A percentile compares a stretch with the other conserved stretches of the same genome.
These are phyloP conservation scores for Lichtheimia corymbifera DNA, from an alignment of 371 early-diverging fungal genomes.

Conservation along the genomic window DNA sequence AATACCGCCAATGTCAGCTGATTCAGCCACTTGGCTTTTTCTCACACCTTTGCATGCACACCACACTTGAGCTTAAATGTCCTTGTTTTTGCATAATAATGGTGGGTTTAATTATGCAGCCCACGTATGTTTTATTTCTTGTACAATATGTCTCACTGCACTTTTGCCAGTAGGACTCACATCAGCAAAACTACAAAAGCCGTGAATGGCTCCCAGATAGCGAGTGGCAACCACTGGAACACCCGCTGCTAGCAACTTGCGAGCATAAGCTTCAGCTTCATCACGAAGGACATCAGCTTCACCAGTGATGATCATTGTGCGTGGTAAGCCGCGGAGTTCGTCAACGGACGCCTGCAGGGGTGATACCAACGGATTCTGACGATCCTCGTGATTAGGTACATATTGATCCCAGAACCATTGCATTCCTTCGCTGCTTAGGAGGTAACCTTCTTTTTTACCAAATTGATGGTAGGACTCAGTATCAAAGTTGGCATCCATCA, in stretches of 20 bases:
- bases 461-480: conserved; percentile 23
- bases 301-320: conserved; percentile 31
- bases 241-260: conserved; percentile 26
- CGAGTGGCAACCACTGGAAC: conserved; percentile 21
- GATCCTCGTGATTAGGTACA: conserved; percentile 11
- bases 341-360: conserved; percentile 26
- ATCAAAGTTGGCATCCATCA: conserved; percentile 17
- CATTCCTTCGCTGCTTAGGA: conserved; percentile 21
- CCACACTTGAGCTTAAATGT: too few species aligned
- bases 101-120: too few species aligned
- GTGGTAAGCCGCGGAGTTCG: conserved; percentile 28
- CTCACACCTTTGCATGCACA: too few species aligned
- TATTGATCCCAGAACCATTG: conserved; percentile 34
- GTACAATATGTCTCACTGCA: too few species aligned
- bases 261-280: conserved; percentile 36
- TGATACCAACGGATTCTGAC: conserved; percentile 12
- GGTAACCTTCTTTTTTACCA: conserved; percentile 9
- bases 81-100: too few species aligned
- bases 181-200: conserved; percentile 1
- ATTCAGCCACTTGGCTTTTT: too few species aligned
- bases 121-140: too few species aligned
- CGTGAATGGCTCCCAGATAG: conserved; percentile 16
- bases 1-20: too few species aligned
- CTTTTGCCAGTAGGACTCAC: too few species aligned
- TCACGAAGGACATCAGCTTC: conserved; percentile 34